Percentiles rank a stretch among this genome's conserved stretches.
These are phyloP conservation scores for Pelargonium myrrhifolium DNA, from an alignment of 441 rosid species.

Conservation along the genomic window DNA sequence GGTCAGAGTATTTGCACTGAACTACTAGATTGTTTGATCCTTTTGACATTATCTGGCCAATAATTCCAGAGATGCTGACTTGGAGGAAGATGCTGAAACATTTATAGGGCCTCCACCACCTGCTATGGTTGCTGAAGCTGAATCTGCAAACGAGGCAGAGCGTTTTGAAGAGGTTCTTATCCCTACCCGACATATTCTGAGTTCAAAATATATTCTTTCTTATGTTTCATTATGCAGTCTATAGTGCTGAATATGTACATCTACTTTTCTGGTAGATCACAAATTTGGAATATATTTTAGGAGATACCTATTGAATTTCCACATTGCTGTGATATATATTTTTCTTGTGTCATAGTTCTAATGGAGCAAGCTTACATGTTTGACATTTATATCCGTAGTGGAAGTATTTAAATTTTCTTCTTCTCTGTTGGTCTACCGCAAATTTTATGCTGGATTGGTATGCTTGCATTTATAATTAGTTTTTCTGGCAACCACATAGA, in stretches of 20 bases:
- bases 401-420: not conserved
- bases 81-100: slow-evolving; percentile 69
- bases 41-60: slow-evolving; percentile 15
- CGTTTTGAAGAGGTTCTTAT: slow-evolving; percentile 79
- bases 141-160: slow-evolving; percentile 86
- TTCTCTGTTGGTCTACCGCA: not conserved
- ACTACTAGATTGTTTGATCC: slow-evolving; percentile 8
- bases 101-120: slow-evolving; percentile 92
- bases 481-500: not conserved
- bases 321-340: not conserved
- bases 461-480: not conserved
- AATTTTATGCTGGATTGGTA: not conserved
- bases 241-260: not conserved
- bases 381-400: not conserved
- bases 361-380: not conserved
- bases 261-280: not conserved
- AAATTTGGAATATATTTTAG: not conserved
- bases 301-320: not conserved
- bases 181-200: slow-evolving; percentile 19
- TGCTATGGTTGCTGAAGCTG: slow-evolving; percentile 86
- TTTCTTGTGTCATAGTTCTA: not conserved
- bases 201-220: not conserved
- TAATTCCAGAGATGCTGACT: slow-evolving; percentile 64
- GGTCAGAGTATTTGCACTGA: not conserved
- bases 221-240: not conserved